Evolutionary conservation across 2,329 filamentous ascomycete species (phyloP), one percentile per base, ranked within the genome.

Genomic region (Periglandula ipomoeae): DNA sequence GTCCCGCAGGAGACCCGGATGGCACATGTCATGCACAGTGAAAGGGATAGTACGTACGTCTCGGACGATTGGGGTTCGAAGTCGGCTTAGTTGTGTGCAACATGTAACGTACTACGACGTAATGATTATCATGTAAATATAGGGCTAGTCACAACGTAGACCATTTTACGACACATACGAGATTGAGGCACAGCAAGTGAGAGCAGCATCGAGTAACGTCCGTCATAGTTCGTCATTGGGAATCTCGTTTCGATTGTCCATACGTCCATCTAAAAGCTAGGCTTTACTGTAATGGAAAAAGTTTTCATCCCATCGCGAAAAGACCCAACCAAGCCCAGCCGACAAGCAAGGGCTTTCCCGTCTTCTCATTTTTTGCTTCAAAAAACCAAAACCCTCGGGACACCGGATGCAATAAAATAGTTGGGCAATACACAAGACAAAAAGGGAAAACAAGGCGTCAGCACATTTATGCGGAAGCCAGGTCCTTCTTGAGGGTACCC

Each of bases 401-500:
- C 75, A 78, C 75, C 75, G 65, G 66, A 71, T 76, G 71, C 71
- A 72, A 73, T 71, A 63, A 65, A 63, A 65, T 61, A 64, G 57
- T 70, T 63, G 20, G 17, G 17, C 27, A 27, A 39, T 40, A 46
- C 44, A 47, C 27, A 17, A 70, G 63, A 69, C 60, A 53, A 65
- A 27, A 4, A n/a, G 70, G 64, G 63, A 72, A 34, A 71, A 70
- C 48, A 58, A 57, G 53, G 55, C 41, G 44, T 54, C 57, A 50
- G 10, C 13, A 52, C 35, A 13, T 26, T 64, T 75, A 73, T 60
- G 73, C 68, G 63, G 70, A 60, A 58, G 68, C 72, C 53, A 81
- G 70, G 64, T 98, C 93, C 89, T 97, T 98, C 89, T 98, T 98
- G 87, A 98, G 89, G 52, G 89, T 94, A 78, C 93, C 93, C 76